Evolutionary conservation across 768 basidiomycete species (phyloP).

Genomic region (Sarcodon aspratus): DNA sequence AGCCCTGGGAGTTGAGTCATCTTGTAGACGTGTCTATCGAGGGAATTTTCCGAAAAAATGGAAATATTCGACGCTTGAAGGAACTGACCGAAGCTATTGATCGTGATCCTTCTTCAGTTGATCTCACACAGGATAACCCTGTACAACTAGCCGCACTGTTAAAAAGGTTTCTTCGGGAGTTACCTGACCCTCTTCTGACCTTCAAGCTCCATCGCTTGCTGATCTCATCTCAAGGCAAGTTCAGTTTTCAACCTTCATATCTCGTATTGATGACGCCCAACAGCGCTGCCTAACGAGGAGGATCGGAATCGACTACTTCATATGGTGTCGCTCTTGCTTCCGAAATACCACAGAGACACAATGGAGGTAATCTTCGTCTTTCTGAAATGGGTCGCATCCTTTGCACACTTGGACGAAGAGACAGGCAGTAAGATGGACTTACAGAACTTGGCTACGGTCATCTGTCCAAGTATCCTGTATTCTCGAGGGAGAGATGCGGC

Average conservation of each 20-base stretch:
- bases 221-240: conserved; percentile 80
- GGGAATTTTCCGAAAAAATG: conserved; percentile 97
- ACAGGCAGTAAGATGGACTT: conserved; percentile 99
- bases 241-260: not conserved
- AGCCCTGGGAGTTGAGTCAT: not conserved
- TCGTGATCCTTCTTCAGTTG: conserved; percentile 86
- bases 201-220: conserved; percentile 87
- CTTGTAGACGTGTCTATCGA: conserved; percentile 92
- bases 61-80: conserved; percentile 89
- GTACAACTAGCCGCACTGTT: conserved; percentile 94
- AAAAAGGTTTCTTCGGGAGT: conserved; percentile 93
- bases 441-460: conserved; percentile 90
- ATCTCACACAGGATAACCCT: conserved; percentile 88
- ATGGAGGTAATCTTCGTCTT: conserved; percentile 98
- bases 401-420: conserved; percentile 88
- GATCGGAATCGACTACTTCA: conserved; percentile 82
- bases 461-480: conserved; percentile 96
- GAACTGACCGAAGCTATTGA: conserved; percentile 90
- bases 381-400: conserved; percentile 98
- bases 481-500: conserved; percentile 76
- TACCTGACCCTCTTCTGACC: conserved; percentile 94
- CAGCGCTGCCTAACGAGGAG: conserved; percentile 61
- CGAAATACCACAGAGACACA: conserved; percentile 91
- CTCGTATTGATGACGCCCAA: conserved; percentile 17
- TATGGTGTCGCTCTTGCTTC: conserved; percentile 75